phyloP scores from a whole-genome alignment of 371 early-diverging fungal genomes.

The Actinomucor elegans region DNA sequence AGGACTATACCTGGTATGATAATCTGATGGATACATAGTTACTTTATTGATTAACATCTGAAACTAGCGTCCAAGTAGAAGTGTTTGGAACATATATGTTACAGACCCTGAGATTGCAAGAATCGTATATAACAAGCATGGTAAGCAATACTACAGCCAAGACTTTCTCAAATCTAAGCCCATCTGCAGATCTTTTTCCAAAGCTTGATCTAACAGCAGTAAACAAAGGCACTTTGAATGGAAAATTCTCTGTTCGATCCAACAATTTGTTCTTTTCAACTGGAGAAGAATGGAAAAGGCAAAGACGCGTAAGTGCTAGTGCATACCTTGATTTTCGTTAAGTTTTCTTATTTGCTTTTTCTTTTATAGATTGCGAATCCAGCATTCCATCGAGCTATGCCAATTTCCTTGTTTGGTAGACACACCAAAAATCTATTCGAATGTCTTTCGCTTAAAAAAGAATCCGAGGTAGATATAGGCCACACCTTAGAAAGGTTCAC shows the following conservation, averaged over 20 bases:
- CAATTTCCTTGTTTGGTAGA: constrained; percentile 30
- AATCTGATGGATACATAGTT: too few relatives aligned
- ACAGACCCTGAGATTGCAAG: constrained; percentile 4
- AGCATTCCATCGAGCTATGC: constrained; percentile 37
- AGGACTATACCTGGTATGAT: constrained; percentile 1
- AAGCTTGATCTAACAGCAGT: constrained; percentile 5
- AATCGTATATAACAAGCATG: constrained; percentile 1
- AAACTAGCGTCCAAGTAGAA: neutral
- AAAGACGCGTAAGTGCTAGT: constrained; percentile 29
- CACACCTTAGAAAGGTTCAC: constrained; percentile 18
- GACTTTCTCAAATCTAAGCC: neutral
- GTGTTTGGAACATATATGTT: neutral
- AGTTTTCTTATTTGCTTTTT: neutral
- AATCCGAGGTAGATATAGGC: constrained; percentile 11
- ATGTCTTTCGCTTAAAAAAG: too few relatives aligned
- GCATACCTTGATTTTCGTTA: too few relatives aligned
- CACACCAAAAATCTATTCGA: constrained; percentile 21
- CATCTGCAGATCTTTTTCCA: constrained; percentile 9
- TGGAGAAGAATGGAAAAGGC: constrained; percentile 29
- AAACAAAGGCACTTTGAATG: constrained; percentile 8
- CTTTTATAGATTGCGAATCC: constrained; percentile 28
- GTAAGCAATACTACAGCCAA: neutral
- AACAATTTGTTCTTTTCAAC: constrained; percentile 25
- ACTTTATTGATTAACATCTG: neutral
- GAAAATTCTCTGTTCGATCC: constrained; percentile 17